Base-by-base conservation (phyloP, 1,284 basidiomycete genomes). In the Hypsizygus ulmarius region DNA sequence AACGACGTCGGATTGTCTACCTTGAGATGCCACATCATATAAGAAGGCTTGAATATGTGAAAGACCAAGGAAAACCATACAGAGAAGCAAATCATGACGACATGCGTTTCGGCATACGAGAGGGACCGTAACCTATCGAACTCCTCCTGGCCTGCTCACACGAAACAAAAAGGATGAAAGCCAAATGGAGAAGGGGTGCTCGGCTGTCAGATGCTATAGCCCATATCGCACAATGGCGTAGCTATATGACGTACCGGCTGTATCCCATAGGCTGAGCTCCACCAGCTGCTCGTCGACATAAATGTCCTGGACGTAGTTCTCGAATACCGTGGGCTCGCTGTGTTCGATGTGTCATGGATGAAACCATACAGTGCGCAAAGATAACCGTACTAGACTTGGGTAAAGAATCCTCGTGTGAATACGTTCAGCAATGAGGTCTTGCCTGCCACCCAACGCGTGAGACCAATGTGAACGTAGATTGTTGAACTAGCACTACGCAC, bases 211-310 rank as follows among this genome's bases (percentile, higher is more conserved):
- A 36, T 19, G 39, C 25, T 35, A 39, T 27, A 36, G 35, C 16
- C 14, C 12, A 40, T 16, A 29, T 12, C 32, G 32, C 9, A 42
- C 9, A 19, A 32, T 12, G 11, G 10, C 16, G 14, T 27, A n/a
- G 25, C 48, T 32, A 38, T 39, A 21, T 35, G 44, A 71, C 82
- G 57, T 60, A 91, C 93, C 93, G 32, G 95, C 95, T 34, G 95
- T 97, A 65, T 98, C 96, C 95, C 95, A 98, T 50, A 98, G 64
- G 61, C 91, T 92, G 40, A 98, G 73, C 63, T 98, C 95, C 9
- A 97, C 84, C 15, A 79, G 64, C 56, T 90, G 85, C 28, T 90
- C 90, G 50, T 94, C 91, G 18, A 97, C 80, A 53, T 78, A 78
- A 39, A 93, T 68, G 55, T 90, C 87, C 63, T 94, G 90, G 5